phyloP scores from a whole-genome alignment of 169 alveolate genomes.

The Pseudocohnilembus persalinus region DNA sequence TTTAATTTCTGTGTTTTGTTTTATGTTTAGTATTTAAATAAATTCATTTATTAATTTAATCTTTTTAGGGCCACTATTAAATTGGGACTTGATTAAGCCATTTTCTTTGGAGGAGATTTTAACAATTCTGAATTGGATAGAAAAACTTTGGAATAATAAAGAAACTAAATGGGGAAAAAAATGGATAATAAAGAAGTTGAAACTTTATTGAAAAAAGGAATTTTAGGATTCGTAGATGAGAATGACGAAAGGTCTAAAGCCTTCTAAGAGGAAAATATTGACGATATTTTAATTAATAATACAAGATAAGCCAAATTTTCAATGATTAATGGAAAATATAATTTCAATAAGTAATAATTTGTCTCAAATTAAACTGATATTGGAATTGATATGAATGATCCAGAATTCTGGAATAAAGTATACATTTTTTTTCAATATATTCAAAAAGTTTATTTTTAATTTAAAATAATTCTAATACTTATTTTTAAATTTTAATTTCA shows the following conservation, averaged over 20 bases:
- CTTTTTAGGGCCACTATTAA: conserved; percentile 20
- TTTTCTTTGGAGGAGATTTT: conserved; percentile 88
- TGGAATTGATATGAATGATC: conserved; percentile 79
- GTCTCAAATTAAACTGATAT: conserved; percentile 75
- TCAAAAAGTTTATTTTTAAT: too few relatives aligned
- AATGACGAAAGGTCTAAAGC: conserved; percentile 72
- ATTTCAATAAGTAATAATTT: conserved; percentile 74
- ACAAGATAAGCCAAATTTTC: conserved; percentile 74
- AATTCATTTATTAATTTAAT: too few relatives aligned
- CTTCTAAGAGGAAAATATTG: conserved; percentile 80
- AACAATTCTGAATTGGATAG: too few relatives aligned
- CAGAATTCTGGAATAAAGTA: conserved; percentile 86
- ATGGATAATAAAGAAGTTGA: conserved; percentile 83
- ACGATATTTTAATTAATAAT: conserved; percentile 75
- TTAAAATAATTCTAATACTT: too few relatives aligned
- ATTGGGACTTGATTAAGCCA: conserved; percentile 91
- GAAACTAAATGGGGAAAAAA: conserved; percentile 24
- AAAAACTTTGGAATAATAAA: too few relatives aligned
- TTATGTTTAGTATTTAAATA: too few relatives aligned
- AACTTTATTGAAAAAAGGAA: conserved; percentile 87
- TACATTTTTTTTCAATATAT: too few relatives aligned
- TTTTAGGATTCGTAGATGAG: conserved; percentile 84
- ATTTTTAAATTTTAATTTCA: too few relatives aligned
- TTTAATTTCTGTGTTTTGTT: too few relatives aligned
- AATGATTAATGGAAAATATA: conserved; percentile 74